Evolutionary conservation across 768 basidiomycete genomes (phyloP), one percentile per base, ranked within the genome.

Genomic region (Pluteus cervinus): DNA sequence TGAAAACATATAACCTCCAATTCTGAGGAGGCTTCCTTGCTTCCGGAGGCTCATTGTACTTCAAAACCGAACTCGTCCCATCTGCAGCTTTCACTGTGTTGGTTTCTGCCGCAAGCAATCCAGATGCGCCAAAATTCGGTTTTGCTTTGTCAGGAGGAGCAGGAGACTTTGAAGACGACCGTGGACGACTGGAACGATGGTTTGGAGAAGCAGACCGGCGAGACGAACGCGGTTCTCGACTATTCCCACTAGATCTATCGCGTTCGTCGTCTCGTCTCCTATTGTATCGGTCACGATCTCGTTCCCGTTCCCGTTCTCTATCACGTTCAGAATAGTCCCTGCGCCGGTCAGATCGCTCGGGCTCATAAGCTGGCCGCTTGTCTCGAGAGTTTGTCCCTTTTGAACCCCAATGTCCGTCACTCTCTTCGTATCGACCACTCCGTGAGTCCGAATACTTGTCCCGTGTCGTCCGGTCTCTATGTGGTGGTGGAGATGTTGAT

Each of bases 41-140:
- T 68, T 99, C 96, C 5, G 96, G 92, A 11, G 96, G 96, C 59
- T 99, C 96, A 45, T 98, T 93, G 58, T 99, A 99, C 60, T 98
- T 99, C 45, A 99, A 68, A 29, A 96, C 77, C 5, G 85, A 82
- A 49, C 68, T 80, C 35, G 76, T 76, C n/a, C 86, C 89, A 53
- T 88, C 81, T 5, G 67, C 63, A 22, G 77, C 71, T 46, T 76
- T 74, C 29, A 93, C 81, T 1, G 88, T 91, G 54, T 99, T 98
- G 2, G 96, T 98, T 53, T 88, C 96, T 4, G 94, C 94, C 1
- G 94, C 96, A 24, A 99, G 75, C 5, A 94, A 68, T 9, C 96
- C 96, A 14, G 91, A 96, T 4, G 75, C 73, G 11, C 65, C 74
- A 56, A 94, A 97, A 54, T 96, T 93, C 7, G 96, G 93, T 62